phyloP scores from a whole-genome alignment of 495 filamentous ascomycete species.

The Mytilinidion resinicola region DNA sequence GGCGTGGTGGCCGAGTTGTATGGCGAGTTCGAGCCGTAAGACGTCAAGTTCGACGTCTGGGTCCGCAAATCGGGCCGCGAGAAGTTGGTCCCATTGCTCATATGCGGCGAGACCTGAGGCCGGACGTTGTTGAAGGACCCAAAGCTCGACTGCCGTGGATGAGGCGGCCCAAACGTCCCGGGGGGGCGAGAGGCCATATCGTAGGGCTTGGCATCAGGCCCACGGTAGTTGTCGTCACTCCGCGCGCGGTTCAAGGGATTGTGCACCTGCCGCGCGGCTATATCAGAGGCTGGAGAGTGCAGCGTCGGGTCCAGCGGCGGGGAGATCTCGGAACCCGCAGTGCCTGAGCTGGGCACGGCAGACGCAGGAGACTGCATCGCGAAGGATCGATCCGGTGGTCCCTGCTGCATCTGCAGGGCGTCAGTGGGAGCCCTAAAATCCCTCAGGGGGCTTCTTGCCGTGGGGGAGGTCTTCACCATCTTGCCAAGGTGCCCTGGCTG shows the following conservation, averaged over 20 bases:
- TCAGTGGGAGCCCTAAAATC: constrained; percentile 9
- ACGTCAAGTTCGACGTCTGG: constrained; percentile 22
- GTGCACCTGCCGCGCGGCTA: constrained; percentile 2
- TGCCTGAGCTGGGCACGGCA: constrained; percentile 11
- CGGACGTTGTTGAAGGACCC: constrained; percentile 5
- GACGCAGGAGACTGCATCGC: constrained; percentile 24
- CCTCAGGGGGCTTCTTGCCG: constrained; percentile 20
- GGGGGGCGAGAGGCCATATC: constrained; percentile 12
- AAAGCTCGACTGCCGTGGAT: constrained; percentile 18
- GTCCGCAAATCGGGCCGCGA: constrained; percentile 18
- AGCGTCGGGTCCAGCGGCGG: constrained; percentile 16
- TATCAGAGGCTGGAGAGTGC: constrained; percentile 21
- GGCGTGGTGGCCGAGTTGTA: constrained; percentile 24
- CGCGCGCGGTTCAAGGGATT: constrained; percentile 15
- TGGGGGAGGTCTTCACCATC: constrained; percentile 17
- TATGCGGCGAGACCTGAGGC: constrained; percentile 20
- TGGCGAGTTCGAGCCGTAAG: constrained; percentile 25
- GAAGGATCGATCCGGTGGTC: constrained; percentile 16
- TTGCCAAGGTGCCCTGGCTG: constrained; percentile 7
- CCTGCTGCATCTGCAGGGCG: constrained; percentile 13
- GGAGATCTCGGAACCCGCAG: constrained; percentile 17
- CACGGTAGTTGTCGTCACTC: constrained; percentile 27
- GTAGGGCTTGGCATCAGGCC: constrained; percentile 18
- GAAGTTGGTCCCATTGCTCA: constrained; percentile 22
- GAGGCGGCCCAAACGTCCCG: constrained; percentile 22